Conservation (phyloP, 345 rosid genomes). For the Salix suchowensis region DNA sequence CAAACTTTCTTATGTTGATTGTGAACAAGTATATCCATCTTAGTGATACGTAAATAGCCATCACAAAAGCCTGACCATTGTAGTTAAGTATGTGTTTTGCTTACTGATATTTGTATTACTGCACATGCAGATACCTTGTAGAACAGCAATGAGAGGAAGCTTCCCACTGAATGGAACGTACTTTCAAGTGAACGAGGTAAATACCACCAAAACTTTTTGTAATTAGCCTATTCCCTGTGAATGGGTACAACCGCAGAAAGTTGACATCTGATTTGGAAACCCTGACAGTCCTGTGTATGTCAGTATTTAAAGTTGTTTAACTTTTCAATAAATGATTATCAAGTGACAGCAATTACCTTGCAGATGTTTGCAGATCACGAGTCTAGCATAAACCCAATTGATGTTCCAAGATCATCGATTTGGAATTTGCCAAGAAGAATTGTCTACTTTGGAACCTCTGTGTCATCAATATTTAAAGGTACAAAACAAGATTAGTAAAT, state of each 20-base stretch:
- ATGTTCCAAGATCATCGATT: slow-evolving; percentile 69
- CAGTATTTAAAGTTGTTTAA: not conserved
- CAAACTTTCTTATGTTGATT: too few species aligned
- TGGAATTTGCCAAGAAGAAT: slow-evolving; percentile 79
- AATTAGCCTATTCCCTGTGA: not conserved
- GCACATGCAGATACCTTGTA: slow-evolving; percentile 72
- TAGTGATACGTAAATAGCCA: not conserved
- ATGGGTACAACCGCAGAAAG: not conserved
- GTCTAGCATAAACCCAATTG: slow-evolving; percentile 68
- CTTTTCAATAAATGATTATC: not conserved
- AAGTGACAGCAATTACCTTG: not conserved
- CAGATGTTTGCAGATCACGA: slow-evolving; percentile 96
- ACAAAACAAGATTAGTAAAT: not conserved
- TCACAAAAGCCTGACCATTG: not conserved
- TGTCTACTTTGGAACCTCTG: slow-evolving; percentile 88
- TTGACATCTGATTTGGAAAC: not conserved
- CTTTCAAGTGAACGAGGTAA: slow-evolving; percentile 93
- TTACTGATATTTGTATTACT: not conserved
- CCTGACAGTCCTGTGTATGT: not conserved
- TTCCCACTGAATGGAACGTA: slow-evolving; percentile 97
- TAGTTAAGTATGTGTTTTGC: not conserved
- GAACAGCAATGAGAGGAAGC: slow-evolving; percentile 95
- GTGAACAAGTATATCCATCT: slow-evolving; percentile 1
- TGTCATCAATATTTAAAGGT: slow-evolving; percentile 92
- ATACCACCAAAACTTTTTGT: not conserved